Evolutionary conservation across 345 rosid species (phyloP).

Genomic region (Populus nigra): DNA sequence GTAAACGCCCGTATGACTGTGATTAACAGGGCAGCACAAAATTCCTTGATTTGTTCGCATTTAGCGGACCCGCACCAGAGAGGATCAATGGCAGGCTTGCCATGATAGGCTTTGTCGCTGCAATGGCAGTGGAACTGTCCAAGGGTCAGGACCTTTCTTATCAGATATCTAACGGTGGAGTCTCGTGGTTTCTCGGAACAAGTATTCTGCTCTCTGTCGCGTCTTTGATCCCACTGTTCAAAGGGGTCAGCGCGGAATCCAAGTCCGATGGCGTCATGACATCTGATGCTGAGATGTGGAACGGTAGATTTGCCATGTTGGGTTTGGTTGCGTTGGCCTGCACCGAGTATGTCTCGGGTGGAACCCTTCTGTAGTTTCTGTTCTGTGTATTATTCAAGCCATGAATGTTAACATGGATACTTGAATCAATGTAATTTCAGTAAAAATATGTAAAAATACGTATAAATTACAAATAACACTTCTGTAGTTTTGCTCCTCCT

Average conservation of each 20-base stretch:
- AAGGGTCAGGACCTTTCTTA: constrained; percentile 62
- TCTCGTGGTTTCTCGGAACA: constrained; percentile 57
- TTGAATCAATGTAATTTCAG: no score
- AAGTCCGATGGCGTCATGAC: constrained; percentile 62
- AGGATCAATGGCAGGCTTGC: constrained; percentile 85
- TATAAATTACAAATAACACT: no score
- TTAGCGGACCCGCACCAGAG: constrained; percentile 87
- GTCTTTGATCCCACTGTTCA: constrained; percentile 55
- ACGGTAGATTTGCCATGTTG: constrained; percentile 78
- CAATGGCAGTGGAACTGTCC: constrained; percentile 58
- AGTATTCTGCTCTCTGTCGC: constrained; percentile 57
- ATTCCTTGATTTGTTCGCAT: constrained; percentile 60
- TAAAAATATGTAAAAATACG: no score
- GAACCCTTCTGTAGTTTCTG: constrained; percentile 39
- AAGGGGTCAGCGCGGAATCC: constrained; percentile 57
- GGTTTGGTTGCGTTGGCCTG: constrained; percentile 75
- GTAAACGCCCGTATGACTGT: no score
- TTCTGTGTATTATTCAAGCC: neutral
- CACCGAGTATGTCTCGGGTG: constrained; percentile 71
- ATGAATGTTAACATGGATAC: neutral
- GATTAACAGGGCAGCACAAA: constrained; percentile 46
- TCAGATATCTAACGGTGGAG: constrained; percentile 60
- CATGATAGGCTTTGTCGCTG: constrained; percentile 78
- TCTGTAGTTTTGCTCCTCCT: no score
- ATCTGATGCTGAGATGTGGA: constrained; percentile 78